phyloP scores from a whole-genome alignment of 805 yeast genomes.

The Candida montana region DNA sequence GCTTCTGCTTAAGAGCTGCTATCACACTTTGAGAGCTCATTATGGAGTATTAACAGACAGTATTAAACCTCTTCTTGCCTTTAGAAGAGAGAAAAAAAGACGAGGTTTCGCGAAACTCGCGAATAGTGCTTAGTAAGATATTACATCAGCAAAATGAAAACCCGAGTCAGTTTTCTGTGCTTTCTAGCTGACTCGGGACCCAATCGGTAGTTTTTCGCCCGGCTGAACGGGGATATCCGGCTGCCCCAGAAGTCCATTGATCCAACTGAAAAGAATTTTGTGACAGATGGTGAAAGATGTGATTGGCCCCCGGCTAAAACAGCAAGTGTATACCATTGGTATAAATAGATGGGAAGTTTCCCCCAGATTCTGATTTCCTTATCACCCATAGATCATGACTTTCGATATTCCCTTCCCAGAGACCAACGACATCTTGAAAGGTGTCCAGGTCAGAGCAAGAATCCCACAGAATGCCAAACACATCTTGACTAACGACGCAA shows the following conservation, averaged over 20 bases:
- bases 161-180: too few species aligned
- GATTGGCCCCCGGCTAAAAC: background rate
- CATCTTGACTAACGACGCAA: conserved; percentile 42
- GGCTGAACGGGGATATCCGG: background rate
- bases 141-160: background rate
- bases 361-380: background rate
- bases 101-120: too few species aligned
- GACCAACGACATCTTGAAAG: conserved; percentile 27
- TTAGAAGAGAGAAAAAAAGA: too few species aligned
- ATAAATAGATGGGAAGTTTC: background rate
- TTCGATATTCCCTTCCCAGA: conserved; percentile 26
- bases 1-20: conserved; percentile 22
- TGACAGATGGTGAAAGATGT: background rate
- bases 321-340: too few species aligned
- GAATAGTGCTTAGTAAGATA: too few species aligned
- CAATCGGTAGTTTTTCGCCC: background rate
- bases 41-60: too few species aligned
- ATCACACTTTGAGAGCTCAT: conserved; percentile 22
- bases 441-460: conserved; percentile 33
- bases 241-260: background rate
- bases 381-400: conserved; percentile 7
- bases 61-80: too few species aligned
- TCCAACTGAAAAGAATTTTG: conserved; percentile 1
- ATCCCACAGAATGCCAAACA: conserved; percentile 34
- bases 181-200: too few species aligned